Base-by-base conservation (phyloP, 768 basidiomycete species). In the Auricularia heimuer region DNA sequence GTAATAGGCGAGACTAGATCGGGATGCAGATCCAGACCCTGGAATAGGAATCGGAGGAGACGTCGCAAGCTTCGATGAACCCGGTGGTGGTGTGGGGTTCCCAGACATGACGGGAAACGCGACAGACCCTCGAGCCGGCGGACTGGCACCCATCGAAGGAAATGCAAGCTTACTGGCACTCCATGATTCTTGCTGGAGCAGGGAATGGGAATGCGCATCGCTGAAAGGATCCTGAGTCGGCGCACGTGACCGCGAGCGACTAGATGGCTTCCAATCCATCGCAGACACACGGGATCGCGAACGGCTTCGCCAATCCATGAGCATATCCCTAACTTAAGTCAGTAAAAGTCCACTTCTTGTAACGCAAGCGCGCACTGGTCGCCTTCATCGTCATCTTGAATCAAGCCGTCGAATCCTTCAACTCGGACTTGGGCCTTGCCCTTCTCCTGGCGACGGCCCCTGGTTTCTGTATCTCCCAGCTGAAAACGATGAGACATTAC, bases 221-320 rank as follows among this genome's bases (percentile, higher is more conserved):
- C 67, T 64, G 21, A 65, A 60, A 18, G 56, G 47, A 51, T 63
- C 63, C 16, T 65, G 65, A 8, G 42, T 35, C 24, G 90, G 87
- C 69, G 88, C 87, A 29, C 94, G 85, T 14, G 94, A 95, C 70
- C 93, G 84, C 33, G 94, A 96, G 68, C 94, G 83, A 75, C 92
- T 94, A 73, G 93, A 85, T 37, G 90, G 87, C 61, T 93, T 82
- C 94, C 94, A 97, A 72, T 96, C 94, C 94, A 97, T 97, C 34
- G 86, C 77, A 56, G 67, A 65, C 54, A 83, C 82, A 63, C 86
- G 65, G 47, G 63, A 71, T 64, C 56, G 66, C 65, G 65, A 63
- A 66, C 11, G 44, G 61, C 65, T 69, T 2, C 67, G 65, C 66
- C 70, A 73, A 45, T 70, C 68, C 66, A 73, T 71, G 69, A 68